A percentile compares a stretch with the other conserved stretches of the same genome.
These are phyloP conservation scores for Carex littledalei DNA, from an alignment of 176 grass and related monocot species.

Conservation along the genomic window DNA sequence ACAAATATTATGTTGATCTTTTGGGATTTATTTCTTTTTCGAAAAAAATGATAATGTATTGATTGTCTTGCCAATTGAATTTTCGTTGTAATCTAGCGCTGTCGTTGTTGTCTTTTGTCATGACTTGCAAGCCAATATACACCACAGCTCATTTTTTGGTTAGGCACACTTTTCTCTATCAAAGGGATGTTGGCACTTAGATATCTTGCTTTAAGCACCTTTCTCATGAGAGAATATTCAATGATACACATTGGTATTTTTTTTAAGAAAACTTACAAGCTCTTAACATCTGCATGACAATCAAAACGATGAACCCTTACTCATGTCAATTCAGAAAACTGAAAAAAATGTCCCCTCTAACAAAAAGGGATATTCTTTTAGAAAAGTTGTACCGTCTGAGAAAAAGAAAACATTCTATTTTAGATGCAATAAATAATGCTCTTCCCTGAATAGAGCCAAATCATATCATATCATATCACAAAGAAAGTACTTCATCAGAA, in stretches of 20 bases:
- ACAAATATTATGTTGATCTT: background rate
- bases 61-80: background rate
- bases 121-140: background rate
- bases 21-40: too few species aligned
- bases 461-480: background rate
- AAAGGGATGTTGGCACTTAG: background rate
- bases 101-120: background rate
- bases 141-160: background rate
- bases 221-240: slow-evolving; percentile 13
- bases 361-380: slow-evolving; percentile 1
- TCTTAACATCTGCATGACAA: background rate
- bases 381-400: background rate
- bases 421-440: slow-evolving; percentile 2
- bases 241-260: background rate
- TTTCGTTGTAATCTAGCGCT: background rate
- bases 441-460: background rate
- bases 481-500: background rate
- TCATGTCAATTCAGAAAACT: background rate
- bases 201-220: background rate
- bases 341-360: background rate
- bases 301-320: background rate
- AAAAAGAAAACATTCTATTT: background rate
- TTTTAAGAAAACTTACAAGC: background rate
- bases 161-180: slow-evolving; percentile 8
- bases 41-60: background rate